Base-by-base conservation (phyloP, 345 rosid genomes). In the Ceriops decandra region DNA sequence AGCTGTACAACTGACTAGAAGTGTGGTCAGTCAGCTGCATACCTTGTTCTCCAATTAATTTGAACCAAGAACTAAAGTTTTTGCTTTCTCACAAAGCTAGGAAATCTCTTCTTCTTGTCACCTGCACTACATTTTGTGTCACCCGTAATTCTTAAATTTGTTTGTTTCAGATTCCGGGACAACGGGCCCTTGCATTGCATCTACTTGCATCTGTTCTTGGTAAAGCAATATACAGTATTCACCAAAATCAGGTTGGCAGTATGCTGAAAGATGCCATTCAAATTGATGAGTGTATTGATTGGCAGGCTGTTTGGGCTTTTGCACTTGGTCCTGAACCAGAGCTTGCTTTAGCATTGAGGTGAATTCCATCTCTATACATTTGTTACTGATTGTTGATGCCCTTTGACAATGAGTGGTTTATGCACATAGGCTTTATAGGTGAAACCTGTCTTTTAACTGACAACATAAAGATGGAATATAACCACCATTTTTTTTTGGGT, bases 271-370 rank as follows among this genome's bases (percentile, higher is more conserved):
- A 52, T 66, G 66, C 72, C 68, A 51, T 72, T 60, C 77, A 70
- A 53, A 73, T 68, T 64, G 78, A 77, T 62, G 68, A 58, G 35
- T 57, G 77, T 59, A 75, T 71, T 79, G 97, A 93, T 68, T 93
- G 97, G 98, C 91, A 85, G 77, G 98, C 96, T 66, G 79, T 93
- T 76, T 90, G 98, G 96, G 95, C 95, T 63, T 90, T 80, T 79
- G 90, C 95, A 28, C 88, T 93, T 66, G 98, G 96, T 67, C 98
- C 98, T 11, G 87, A 93, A 83, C 98, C 98, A 69, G 96, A 88
- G 77, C 95, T 93, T 73, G 85, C 82, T 77, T 86, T 93, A 72
- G 74, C 97, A 57, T 78, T 93, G 82, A 89, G 98, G 98, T 89
- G 66, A 68, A 63, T 64, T 68, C 62, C 33, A 33, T 36, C 57